Percentiles rank a stretch among this genome's conserved stretches.
These are phyloP conservation scores for Incumbomyces delicatus DNA, from an alignment of 2,329 filamentous ascomycete species.

Conservation along the genomic window DNA sequence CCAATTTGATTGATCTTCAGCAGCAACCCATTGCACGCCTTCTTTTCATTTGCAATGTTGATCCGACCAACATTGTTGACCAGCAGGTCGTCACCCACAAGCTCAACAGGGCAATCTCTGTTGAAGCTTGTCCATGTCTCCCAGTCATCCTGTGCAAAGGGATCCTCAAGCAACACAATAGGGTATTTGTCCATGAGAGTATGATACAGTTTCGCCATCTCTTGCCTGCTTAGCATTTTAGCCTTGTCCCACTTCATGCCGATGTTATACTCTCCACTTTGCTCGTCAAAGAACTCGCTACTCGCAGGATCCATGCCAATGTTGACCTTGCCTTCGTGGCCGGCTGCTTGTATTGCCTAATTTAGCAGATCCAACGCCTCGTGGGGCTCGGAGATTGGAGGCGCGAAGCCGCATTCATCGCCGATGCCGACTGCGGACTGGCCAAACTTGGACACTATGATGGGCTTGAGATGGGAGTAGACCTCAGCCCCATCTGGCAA, in stretches of 20 bases:
- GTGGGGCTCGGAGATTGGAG: constrained; percentile 26
- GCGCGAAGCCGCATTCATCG: constrained; percentile 30
- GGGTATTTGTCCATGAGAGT: constrained; percentile 28
- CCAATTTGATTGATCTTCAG: constrained; percentile 38
- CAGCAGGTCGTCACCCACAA: constrained; percentile 35
- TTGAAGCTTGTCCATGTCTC: constrained; percentile 28
- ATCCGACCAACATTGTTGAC: constrained; percentile 31
- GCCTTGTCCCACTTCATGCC: constrained; percentile 28
- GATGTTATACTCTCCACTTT: constrained; percentile 25
- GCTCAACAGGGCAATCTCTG: constrained; percentile 25
- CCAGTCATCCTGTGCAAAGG: constrained; percentile 35
- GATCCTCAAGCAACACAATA: constrained; percentile 33
- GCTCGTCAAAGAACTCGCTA: constrained; percentile 28
- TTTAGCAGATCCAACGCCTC: constrained; percentile 28
- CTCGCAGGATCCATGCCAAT: constrained; percentile 35
- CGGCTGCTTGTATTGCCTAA: constrained; percentile 21
- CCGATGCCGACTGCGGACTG: constrained; percentile 26
- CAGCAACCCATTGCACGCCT: constrained; percentile 33
- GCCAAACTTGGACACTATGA: constrained; percentile 26
- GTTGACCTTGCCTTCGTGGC: constrained; percentile 27
- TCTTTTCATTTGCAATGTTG: constrained; percentile 26
- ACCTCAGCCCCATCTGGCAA: constrained; percentile 27
- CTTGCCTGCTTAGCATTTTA: constrained; percentile 17
- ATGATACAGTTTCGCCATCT: constrained; percentile 26
- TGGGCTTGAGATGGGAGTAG: constrained; percentile 26